Percentiles rank a stretch among this genome's conserved stretches.
Conservation (phyloP, 179 eudicot species). For the Heliamphora pulchella region DNA sequence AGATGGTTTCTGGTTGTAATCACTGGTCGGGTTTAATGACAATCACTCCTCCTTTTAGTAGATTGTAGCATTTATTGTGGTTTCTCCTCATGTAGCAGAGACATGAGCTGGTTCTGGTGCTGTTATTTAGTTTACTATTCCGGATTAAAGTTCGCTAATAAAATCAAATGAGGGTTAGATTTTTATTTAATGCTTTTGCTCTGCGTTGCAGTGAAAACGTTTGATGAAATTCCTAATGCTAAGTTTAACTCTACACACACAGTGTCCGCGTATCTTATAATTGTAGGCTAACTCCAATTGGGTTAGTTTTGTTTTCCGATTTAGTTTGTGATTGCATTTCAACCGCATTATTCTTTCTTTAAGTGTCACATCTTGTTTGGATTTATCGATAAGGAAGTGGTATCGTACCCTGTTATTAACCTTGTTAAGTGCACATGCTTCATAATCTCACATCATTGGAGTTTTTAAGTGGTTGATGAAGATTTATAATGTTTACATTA, state of each 20-base stretch:
- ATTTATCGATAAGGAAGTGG: background rate
- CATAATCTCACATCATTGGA: background rate
- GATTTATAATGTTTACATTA: background rate
- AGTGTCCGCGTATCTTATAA: background rate
- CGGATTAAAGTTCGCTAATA: background rate
- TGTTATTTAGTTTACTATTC: background rate
- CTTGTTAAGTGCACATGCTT: background rate
- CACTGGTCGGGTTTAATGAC: background rate
- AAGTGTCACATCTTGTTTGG: background rate
- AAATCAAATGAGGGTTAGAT: background rate
- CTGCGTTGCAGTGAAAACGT: background rate
- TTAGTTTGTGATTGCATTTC: constrained; percentile 1
- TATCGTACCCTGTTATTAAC: background rate
- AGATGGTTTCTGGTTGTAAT: background rate
- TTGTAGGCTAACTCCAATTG: background rate
- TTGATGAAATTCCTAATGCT: background rate
- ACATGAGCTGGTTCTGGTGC: background rate
- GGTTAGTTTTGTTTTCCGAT: background rate
- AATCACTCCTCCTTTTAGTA: background rate
- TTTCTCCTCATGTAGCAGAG: background rate
- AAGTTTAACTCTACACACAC: background rate
- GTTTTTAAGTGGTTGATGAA: background rate
- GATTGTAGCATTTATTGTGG: background rate
- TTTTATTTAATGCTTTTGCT: background rate
- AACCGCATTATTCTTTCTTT: background rate